phyloP scores from a whole-genome alignment of 352 stramenopile genomes.

The Phytophthora pistaciae region DNA sequence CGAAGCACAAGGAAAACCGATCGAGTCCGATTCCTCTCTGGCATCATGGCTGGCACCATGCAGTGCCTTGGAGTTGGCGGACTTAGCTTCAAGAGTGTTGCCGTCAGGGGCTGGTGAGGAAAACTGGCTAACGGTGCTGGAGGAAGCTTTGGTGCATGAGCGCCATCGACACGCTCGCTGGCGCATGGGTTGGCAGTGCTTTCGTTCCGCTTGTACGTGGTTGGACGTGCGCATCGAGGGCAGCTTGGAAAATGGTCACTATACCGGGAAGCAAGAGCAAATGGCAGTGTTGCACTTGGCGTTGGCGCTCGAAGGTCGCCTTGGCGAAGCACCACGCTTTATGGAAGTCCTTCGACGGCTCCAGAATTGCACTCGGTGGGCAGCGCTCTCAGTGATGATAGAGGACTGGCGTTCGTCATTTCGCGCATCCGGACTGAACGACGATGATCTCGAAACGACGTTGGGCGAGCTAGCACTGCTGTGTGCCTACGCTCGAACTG shows the following conservation, averaged over 20 bases:
- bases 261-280: constrained; percentile 18
- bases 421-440: constrained; percentile 8
- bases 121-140: constrained; percentile 44
- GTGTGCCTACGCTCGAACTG: constrained; percentile 46
- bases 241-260: constrained; percentile 13
- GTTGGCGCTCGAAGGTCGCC: constrained; percentile 68
- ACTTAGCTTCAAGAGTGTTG: constrained; percentile 32
- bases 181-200: constrained; percentile 75
- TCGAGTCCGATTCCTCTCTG: constrained; percentile 12
- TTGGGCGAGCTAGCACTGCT: constrained; percentile 58
- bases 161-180: constrained; percentile 43
- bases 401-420: constrained; percentile 54
- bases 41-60: constrained; percentile 43
- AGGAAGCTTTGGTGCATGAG: constrained; percentile 42
- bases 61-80: constrained; percentile 39
- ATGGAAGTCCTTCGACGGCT: constrained; percentile 49
- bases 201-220: constrained; percentile 65
- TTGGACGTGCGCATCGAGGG: constrained; percentile 52
- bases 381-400: constrained; percentile 41
- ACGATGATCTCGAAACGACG: constrained; percentile 25
- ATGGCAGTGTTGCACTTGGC: constrained; percentile 49
- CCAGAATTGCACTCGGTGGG: constrained; percentile 31
- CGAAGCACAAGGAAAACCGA: constrained; percentile 9
- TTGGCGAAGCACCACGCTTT: constrained; percentile 43
- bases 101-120: not conserved